Base-by-base conservation (phyloP, 495 filamentous ascomycete genomes). In the Neurospora sp. region DNA sequence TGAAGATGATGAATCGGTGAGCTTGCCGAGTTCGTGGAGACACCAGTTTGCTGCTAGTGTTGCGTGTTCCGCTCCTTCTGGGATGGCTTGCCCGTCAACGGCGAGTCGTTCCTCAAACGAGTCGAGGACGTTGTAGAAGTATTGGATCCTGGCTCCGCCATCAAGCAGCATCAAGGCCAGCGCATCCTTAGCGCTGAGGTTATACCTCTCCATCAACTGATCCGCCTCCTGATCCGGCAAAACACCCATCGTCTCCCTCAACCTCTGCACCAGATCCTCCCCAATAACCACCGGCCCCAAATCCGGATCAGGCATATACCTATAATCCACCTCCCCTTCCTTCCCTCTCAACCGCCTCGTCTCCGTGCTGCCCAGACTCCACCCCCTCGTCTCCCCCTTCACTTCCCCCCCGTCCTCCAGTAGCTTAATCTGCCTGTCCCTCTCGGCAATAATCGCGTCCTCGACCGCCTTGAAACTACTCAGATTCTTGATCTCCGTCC, bases 221-320 rank as follows among this genome's bases (percentile, higher is more conserved):
- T 84, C 79, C 1, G 95, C 77, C 14, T 92, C 85, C 40, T 88
- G 82, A 73, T 97, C 94, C 0, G 94, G 93, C 16, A 92, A 80
- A 12, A 83, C 79, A 0, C 93, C 93, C 53, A 96, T 82, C 0
- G 81, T 88, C 4, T 81, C 74, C 9, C 77, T 80, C 10, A 98
- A 20, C 22, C 20, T 22, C 1, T 6, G 0, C 48, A 97, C 82
- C 6, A 98, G 83, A 61, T 92, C 90, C 48, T 87, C 75, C 14
- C 89, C 90, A 74, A 99, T 90, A 4, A 93, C 77, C 10, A 99
- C 84, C 0, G 96, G 93, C 0, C 87, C 87, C 10, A 99, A 83
- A 80, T 99, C 96, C 3, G 96, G 93, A 79, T 99, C 96, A 1
- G 96, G 96, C 96, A 99, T 98, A 80, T 98, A 99, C 61, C 96